Evolutionary conservation across 2,329 filamentous ascomycete genomes (phyloP).

Genomic region (Verticillium dahliae): DNA sequence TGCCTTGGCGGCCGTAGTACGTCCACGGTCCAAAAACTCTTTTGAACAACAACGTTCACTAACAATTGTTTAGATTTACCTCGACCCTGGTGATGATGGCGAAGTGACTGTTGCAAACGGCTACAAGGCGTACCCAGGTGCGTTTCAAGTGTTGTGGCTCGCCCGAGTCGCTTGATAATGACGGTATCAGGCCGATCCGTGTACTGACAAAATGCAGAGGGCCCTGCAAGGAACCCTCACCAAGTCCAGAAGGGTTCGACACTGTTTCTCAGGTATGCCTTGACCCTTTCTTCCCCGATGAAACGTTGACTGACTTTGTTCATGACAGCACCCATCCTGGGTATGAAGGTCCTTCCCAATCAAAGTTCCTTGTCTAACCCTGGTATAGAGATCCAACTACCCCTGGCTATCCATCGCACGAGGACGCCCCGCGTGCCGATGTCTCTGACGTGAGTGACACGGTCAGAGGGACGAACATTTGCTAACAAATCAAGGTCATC

Average conservation of each 20-base stretch:
- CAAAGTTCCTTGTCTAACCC: slow-evolving; percentile 23
- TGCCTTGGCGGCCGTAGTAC: slow-evolving; percentile 57
- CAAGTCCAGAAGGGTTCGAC: slow-evolving; percentile 74
- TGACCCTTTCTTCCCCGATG: not conserved
- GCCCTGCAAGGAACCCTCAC: slow-evolving; percentile 70
- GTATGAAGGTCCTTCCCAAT: not conserved
- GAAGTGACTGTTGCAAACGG: slow-evolving; percentile 69
- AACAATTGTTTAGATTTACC: slow-evolving; percentile 45
- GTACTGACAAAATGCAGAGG: slow-evolving; percentile 24
- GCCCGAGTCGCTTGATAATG: not conserved
- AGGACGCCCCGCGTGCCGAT: slow-evolving; percentile 60
- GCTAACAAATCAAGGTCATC: slow-evolving; percentile 36
- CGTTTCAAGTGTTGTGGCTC: not conserved
- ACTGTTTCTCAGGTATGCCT: slow-evolving; percentile 40
- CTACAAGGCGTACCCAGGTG: slow-evolving; percentile 59
- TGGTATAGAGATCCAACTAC: slow-evolving; percentile 63
- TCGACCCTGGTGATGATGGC: slow-evolving; percentile 70
- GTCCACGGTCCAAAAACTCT: not conserved
- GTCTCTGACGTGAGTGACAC: slow-evolving; percentile 27
- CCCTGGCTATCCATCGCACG: slow-evolving; percentile 73
- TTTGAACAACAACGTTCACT: not conserved
- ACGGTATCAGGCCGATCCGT: too few relatives aligned
- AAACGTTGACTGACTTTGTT: not conserved
- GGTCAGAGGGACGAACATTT: too few relatives aligned
- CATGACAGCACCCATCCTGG: not conserved